Percentiles rank a stretch among this genome's conserved stretches.
These are phyloP conservation scores for Guyanaporus albipodus DNA, from an alignment of 768 basidiomycete species.

Conservation along the genomic window DNA sequence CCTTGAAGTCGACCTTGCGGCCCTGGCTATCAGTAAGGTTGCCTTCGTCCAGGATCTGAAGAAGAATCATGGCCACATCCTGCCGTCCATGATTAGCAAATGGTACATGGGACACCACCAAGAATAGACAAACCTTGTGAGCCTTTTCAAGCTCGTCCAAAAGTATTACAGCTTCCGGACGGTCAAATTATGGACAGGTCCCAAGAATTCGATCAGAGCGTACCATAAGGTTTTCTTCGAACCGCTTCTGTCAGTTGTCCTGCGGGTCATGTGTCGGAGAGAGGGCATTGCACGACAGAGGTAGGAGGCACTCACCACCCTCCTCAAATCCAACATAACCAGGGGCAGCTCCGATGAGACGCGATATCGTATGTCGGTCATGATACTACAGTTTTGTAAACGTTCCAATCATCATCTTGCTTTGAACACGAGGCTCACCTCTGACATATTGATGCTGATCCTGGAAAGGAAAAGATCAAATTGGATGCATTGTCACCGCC, in stretches of 20 bases:
- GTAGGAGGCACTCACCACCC: conserved; percentile 45
- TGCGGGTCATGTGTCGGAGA: conserved; percentile 11
- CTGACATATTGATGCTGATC: conserved; percentile 95
- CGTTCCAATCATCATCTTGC: background rate
- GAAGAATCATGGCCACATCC: conserved; percentile 86
- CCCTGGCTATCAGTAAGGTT: conserved; percentile 88
- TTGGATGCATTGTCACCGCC: too few species aligned
- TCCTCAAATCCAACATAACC: conserved; percentile 83
- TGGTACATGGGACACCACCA: background rate
- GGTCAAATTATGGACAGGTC: background rate
- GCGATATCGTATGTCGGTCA: conserved; percentile 86
- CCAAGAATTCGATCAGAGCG: background rate
- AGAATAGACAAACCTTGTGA: conserved; percentile 54
- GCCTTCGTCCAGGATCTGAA: conserved; percentile 91
- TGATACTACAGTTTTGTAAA: conserved; percentile 60
- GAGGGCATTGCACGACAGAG: background rate
- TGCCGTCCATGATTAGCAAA: conserved; percentile 16
- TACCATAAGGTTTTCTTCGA: conserved; percentile 55
- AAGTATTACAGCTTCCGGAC: conserved; percentile 49
- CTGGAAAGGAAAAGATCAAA: conserved; percentile 33
- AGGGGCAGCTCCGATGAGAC: conserved; percentile 88
- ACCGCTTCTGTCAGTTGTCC: conserved; percentile 66
- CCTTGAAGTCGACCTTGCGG: conserved; percentile 88
- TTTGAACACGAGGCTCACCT: conserved; percentile 34
- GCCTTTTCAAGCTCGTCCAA: conserved; percentile 74